Evolutionary conservation across 2,329 filamentous ascomycete species (phyloP), one percentile per base, ranked within the genome.

Genomic region (Xylaria sp.): DNA sequence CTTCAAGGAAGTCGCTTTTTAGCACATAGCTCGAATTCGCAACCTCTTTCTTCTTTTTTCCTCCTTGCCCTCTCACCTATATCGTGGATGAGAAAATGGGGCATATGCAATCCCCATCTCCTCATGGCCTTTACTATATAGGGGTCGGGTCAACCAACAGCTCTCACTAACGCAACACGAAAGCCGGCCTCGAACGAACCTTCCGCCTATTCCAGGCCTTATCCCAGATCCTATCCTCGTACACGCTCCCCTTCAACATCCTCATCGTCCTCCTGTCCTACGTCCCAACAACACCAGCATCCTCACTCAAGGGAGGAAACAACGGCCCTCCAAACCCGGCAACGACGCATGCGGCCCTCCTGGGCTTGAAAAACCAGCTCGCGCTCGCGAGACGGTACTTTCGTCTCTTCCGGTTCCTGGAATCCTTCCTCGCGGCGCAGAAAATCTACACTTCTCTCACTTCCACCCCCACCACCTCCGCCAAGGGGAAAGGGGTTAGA

Each of bases 401-500:
- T 76, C 88, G 92, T 13, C 81, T 92, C 66, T 91, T 92, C 77
- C 89, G 89, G 74, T 93, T 90, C 76, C 79, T 92, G 61, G 87
- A 89, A 54, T 84, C 83, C 58, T 90, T 92, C 72, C 76, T 81
- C 28, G 77, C 80, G 2, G 87, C 88, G 1, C 85, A 83, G 75
- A 75, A 76, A 2, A 75, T 82, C 36, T 87, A 83, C 72, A 49
- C 57, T 13, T 38, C 36, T 38, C 36, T 38, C 36, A 38, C 36
- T 2, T 64, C 72, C 23, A 15, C 4, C 23, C 28, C 2, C 56
- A 17, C 11, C 26, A 1, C 26, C 46, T 6, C 42, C 7, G 11
- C 4, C 5, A 28, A 17, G 6, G 13, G 28, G 2, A 51, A 28
- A 17, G 51, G 26, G 6, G 13, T 7, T 2, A 51, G 17, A 17